phyloP scores from a whole-genome alignment of 768 basidiomycete genomes.

The Candolleomyces eurysporus region DNA sequence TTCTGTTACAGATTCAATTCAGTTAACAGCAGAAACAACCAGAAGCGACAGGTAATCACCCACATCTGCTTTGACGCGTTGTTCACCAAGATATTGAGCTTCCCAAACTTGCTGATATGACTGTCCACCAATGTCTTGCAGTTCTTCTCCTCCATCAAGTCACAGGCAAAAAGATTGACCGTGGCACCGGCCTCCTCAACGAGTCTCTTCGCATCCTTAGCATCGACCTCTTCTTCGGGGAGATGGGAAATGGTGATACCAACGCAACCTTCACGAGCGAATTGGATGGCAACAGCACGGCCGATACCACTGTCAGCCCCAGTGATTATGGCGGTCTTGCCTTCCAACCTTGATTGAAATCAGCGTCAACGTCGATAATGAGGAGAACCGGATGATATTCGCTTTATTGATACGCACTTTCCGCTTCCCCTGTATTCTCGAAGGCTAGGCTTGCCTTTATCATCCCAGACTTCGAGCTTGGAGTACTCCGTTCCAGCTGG shows the following conservation, averaged over 20 bases:
- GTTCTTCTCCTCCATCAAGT: slow-evolving; percentile 41
- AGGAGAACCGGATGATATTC: background rate
- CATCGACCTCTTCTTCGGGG: slow-evolving; percentile 54
- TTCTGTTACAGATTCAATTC: slow-evolving; percentile 23
- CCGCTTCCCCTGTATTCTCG: slow-evolving; percentile 50
- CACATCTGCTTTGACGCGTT: slow-evolving; percentile 52
- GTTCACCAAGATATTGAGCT: slow-evolving; percentile 58
- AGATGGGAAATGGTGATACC: slow-evolving; percentile 55
- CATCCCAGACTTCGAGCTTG: slow-evolving; percentile 47
- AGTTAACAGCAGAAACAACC: background rate
- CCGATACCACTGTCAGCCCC: slow-evolving; percentile 51
- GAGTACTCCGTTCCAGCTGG: slow-evolving; percentile 36
- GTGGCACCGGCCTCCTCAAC: slow-evolving; percentile 37
- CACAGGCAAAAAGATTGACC: slow-evolving; percentile 33
- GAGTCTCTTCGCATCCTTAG: slow-evolving; percentile 48
- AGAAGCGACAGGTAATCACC: slow-evolving; percentile 2
- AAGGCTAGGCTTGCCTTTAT: slow-evolving; percentile 48
- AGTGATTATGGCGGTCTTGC: slow-evolving; percentile 35
- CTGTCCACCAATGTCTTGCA: slow-evolving; percentile 45
- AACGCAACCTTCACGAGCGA: slow-evolving; percentile 48
- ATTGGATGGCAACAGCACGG: slow-evolving; percentile 47
- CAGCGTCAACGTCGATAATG: background rate
- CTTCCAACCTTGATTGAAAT: slow-evolving; percentile 21
- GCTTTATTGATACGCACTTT: slow-evolving; percentile 27
- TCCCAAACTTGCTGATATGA: slow-evolving; percentile 44